phyloP scores from a whole-genome alignment of 176 grass and related monocot genomes.

The Areca catechu region DNA sequence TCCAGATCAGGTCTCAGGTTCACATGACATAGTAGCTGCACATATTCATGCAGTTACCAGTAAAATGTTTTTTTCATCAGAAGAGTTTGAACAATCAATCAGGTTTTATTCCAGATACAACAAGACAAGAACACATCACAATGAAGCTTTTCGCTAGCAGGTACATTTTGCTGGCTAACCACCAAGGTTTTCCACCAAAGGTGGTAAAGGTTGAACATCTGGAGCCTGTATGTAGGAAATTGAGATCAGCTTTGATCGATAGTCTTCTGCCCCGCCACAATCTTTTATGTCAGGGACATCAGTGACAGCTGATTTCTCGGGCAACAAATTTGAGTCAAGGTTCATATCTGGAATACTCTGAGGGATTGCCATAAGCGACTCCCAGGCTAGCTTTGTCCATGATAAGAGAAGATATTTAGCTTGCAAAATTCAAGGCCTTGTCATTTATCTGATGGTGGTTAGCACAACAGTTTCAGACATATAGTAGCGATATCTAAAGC shows the following conservation, averaged over 20 bases:
- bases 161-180: too few species aligned
- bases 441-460: too few species aligned
- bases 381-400: neutral
- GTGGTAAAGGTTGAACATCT: neutral
- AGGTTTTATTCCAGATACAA: too few species aligned
- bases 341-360: neutral
- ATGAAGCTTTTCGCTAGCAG: too few species aligned
- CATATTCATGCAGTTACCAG: too few species aligned
- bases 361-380: neutral
- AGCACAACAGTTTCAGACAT: too few species aligned
- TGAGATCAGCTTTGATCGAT: neutral
- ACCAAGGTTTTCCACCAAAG: neutral
- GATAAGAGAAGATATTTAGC: neutral
- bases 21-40: too few species aligned
- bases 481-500: too few species aligned
- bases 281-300: neutral
- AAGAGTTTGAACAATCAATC: too few species aligned
- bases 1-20: too few species aligned
- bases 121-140: too few species aligned
- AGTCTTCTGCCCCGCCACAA: neutral
- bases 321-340: neutral
- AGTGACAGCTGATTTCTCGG: neutral
- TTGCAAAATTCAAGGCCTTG: neutral
- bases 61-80: too few species aligned
- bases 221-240: neutral